Conservation (phyloP, 225 moss, liverwort and hornwort species). For the Polytrichum formosum region DNA sequence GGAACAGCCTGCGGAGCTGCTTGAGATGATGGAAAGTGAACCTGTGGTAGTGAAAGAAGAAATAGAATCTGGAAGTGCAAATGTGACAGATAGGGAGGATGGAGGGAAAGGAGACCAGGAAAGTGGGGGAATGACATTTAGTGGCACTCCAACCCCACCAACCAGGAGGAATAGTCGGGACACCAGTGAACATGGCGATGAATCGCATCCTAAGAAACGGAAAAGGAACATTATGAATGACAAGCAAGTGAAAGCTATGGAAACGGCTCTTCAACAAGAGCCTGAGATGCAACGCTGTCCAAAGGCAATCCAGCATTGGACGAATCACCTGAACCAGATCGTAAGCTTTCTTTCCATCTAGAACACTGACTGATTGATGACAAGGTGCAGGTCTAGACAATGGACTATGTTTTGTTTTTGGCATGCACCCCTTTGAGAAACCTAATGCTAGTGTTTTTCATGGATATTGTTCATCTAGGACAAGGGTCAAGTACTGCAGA, state of each 20-base stretch:
- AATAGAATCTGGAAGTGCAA: constrained; percentile 52
- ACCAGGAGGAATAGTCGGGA: constrained; percentile 72
- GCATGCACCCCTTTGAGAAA: neutral
- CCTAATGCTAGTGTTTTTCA: neutral
- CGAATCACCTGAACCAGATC: constrained; percentile 71
- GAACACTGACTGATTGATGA: no score
- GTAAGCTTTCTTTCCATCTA: constrained; percentile 36
- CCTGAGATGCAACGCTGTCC: constrained; percentile 99
- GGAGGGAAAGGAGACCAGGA: constrained; percentile 51
- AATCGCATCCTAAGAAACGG: constrained; percentile 88
- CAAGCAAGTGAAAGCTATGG: constrained; percentile 78
- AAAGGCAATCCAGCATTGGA: constrained; percentile 77
- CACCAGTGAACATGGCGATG: constrained; percentile 75
- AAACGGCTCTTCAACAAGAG: constrained; percentile 75
- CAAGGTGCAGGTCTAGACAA: no score
- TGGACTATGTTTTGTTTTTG: no score
- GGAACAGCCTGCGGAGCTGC: constrained; percentile 20
- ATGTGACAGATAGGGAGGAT: constrained; percentile 49
- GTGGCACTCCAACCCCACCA: constrained; percentile 38
- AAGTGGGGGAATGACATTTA: constrained; percentile 48
- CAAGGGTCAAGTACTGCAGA: no score
- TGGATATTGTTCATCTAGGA: neutral
- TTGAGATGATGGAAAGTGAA: constrained; percentile 6
- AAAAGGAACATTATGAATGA: constrained; percentile 99
- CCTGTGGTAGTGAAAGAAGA: constrained; percentile 45